A percentile compares a stretch with the other conserved stretches of the same genome.
These are phyloP conservation scores for Inonotus obliquus DNA, from an alignment of 1,284 basidiomycete species.

Conservation along the genomic window DNA sequence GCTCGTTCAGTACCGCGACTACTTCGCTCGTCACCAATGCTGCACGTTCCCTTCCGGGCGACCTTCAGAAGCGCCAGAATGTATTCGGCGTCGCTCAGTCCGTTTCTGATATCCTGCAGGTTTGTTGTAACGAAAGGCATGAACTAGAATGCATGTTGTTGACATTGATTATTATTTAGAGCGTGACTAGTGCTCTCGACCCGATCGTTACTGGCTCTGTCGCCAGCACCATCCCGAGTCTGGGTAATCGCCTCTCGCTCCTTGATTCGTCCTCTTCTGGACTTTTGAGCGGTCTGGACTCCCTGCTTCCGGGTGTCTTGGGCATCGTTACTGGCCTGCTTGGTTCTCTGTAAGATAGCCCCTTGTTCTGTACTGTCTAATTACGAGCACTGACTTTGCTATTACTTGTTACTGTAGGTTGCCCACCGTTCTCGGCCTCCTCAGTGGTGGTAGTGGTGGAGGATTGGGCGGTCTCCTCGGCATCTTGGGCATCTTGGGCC, in stretches of 20 bases:
- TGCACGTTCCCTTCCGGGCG: slow-evolving; percentile 17
- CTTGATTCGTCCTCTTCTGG: slow-evolving; percentile 19
- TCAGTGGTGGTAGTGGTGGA: slow-evolving; percentile 23
- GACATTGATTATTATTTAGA: neutral
- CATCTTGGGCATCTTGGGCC: slow-evolving; percentile 17
- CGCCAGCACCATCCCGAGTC: slow-evolving; percentile 4
- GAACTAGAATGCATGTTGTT: neutral
- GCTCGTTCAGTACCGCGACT: slow-evolving; percentile 25
- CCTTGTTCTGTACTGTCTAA: neutral
- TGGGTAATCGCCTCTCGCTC: slow-evolving; percentile 17
- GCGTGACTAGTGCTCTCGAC: neutral
- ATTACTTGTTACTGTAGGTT: slow-evolving; percentile 18
- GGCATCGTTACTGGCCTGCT: slow-evolving; percentile 20
- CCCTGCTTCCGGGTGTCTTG: slow-evolving; percentile 19
- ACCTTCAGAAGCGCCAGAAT: slow-evolving; percentile 24
- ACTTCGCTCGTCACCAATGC: slow-evolving; percentile 1
- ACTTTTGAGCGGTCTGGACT: slow-evolving; percentile 18
- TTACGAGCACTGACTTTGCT: slow-evolving; percentile 20
- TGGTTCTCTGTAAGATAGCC: neutral
- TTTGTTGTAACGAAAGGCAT: neutral
- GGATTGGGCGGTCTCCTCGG: slow-evolving; percentile 27
- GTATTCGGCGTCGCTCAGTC: slow-evolving; percentile 27
- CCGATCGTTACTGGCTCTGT: neutral
- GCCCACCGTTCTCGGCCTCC: slow-evolving; percentile 24
- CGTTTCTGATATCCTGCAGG: slow-evolving; percentile 24